Evolutionary conservation across 768 basidiomycete species (phyloP).

Genomic region (Omphalotus guepiniiformis): DNA sequence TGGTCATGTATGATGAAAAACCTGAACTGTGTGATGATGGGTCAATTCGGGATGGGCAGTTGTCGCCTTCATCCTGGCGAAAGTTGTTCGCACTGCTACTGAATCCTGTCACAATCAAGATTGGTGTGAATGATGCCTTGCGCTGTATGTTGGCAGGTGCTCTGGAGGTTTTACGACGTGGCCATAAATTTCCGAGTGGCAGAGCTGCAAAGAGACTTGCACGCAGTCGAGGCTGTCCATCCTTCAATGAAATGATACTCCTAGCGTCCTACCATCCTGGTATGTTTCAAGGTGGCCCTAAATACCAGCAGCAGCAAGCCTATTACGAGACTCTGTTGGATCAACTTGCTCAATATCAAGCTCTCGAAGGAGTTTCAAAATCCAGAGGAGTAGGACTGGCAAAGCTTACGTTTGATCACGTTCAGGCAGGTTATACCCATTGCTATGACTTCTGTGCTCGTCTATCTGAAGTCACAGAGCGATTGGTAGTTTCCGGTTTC

Average conservation of each 20-base stretch:
- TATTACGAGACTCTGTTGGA: neutral
- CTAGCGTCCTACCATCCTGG: neutral
- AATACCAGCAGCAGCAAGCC: neutral
- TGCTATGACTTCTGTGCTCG: neutral
- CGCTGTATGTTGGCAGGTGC: neutral
- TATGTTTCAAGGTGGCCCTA: neutral
- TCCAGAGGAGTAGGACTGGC: neutral
- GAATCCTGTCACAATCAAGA: neutral
- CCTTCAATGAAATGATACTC: neutral
- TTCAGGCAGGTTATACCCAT: no score
- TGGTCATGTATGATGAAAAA: neutral
- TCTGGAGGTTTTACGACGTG: neutral
- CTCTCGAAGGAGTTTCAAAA: neutral
- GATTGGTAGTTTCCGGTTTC: neutral
- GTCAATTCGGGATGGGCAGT: neutral
- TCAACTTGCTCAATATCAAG: neutral
- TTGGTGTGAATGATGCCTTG: constrained; percentile 2
- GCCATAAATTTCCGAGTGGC: neutral
- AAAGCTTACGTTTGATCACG: neutral
- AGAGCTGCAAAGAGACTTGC: neutral
- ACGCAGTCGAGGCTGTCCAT: neutral
- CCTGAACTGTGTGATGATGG: no score
- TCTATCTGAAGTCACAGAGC: neutral
- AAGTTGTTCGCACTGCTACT: neutral
- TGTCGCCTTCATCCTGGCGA: constrained; percentile 2